phyloP scores from a whole-genome alignment of 257 asterid genomes.

The Hygrophila difformis region DNA sequence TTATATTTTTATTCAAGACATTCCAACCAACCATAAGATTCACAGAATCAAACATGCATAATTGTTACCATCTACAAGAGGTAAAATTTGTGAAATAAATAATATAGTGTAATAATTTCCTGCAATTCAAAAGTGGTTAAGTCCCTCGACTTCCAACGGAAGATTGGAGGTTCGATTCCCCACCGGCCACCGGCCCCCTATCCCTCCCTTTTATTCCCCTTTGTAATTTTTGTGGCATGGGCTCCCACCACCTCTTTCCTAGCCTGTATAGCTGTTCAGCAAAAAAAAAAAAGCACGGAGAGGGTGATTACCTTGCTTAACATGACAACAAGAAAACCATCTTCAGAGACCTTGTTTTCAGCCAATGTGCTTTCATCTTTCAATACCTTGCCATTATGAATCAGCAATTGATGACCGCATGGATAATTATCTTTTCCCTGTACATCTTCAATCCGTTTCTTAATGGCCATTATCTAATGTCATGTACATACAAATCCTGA shows the following conservation, averaged over 20 bases:
- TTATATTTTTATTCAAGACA: constrained; percentile 3
- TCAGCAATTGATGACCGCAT: constrained; percentile 73
- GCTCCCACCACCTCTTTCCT: too few relatives aligned
- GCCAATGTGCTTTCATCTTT: constrained; percentile 65
- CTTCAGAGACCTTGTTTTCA: constrained; percentile 69
- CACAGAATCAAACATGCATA: neutral
- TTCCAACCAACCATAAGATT: neutral
- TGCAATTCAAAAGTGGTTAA: too few relatives aligned
- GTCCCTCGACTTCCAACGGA: too few relatives aligned
- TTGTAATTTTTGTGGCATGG: too few relatives aligned
- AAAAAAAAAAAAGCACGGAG: too few relatives aligned
- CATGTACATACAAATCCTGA: constrained; percentile 13
- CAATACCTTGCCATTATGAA: constrained; percentile 74
- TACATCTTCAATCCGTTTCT: constrained; percentile 68
- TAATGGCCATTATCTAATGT: constrained; percentile 60
- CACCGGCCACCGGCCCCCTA: too few relatives aligned
- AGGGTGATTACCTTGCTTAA: constrained; percentile 64
- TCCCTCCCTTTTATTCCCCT: too few relatives aligned
- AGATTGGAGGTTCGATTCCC: too few relatives aligned
- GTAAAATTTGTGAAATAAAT: too few relatives aligned
- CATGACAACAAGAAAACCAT: constrained; percentile 83
- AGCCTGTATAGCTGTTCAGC: too few relatives aligned
- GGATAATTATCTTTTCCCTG: constrained; percentile 78
- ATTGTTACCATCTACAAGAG: neutral
- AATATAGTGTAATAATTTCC: too few relatives aligned